Evolutionary conservation across 2,329 filamentous ascomycete genomes (phyloP).

Genomic region (Cytospora paraplurivora): DNA sequence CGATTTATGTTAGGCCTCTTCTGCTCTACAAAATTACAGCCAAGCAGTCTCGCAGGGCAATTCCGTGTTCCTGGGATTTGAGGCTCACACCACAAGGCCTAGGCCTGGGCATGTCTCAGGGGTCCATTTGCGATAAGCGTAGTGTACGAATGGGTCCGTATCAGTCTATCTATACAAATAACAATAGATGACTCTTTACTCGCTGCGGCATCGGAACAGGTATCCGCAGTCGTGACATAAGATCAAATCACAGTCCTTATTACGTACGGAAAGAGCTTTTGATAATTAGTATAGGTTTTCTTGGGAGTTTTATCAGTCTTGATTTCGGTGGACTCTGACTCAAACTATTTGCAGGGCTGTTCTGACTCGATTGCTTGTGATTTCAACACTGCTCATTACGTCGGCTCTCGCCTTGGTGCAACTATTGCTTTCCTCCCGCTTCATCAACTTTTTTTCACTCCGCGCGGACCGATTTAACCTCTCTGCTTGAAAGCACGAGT

Average conservation of each 20-base stretch:
- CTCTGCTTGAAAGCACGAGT: conserved; percentile 5
- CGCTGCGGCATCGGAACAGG: conserved; percentile 25
- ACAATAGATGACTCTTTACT: conserved; percentile 21
- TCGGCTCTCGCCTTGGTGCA: neutral
- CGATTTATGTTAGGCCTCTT: too few relatives aligned
- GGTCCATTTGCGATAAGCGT: conserved; percentile 5
- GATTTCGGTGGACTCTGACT: conserved; percentile 26
- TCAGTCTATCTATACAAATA: neutral
- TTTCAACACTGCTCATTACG: neutral
- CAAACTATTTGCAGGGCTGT: neutral
- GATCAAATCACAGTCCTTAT: conserved; percentile 27
- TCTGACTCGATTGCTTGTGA: conserved; percentile 1
- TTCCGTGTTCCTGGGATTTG: neutral
- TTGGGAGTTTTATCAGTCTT: conserved; percentile 23
- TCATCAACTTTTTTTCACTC: conserved; percentile 11
- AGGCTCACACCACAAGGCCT: conserved; percentile 1
- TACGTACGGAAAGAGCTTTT: conserved; percentile 23
- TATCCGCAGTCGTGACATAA: conserved; percentile 15
- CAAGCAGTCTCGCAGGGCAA: too few relatives aligned
- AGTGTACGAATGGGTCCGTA: neutral
- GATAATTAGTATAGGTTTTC: neutral
- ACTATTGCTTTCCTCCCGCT: conserved; percentile 12
- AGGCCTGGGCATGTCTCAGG: conserved; percentile 6
- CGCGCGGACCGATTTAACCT: conserved; percentile 4
- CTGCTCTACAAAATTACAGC: too few relatives aligned